phyloP scores from a whole-genome alignment of 2,329 filamentous ascomycete genomes.

The Neonectria magnoliae region DNA sequence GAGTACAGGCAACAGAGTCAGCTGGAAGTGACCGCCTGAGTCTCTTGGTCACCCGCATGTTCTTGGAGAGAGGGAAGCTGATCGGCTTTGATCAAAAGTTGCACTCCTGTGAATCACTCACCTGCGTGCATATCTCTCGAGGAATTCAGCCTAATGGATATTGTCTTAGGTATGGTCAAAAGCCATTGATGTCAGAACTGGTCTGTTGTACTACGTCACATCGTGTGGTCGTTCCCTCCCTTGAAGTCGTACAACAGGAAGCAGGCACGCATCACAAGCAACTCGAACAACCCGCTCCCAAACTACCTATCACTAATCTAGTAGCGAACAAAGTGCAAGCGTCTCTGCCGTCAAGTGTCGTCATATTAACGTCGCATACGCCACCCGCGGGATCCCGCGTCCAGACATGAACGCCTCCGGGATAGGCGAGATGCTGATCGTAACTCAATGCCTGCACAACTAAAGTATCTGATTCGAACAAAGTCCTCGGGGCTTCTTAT shows the following conservation, averaged over 20 bases:
- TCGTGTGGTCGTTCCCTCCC: background rate
- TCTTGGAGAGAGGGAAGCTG: background rate
- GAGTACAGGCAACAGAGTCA: background rate
- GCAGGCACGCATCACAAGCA: background rate
- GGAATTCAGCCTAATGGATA: background rate
- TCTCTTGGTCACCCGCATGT: background rate
- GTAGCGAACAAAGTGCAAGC: background rate
- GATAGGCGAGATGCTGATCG: conserved; percentile 13
- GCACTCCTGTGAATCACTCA: background rate
- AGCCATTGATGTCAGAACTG: background rate
- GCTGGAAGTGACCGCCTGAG: background rate
- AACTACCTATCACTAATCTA: background rate
- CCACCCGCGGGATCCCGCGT: background rate
- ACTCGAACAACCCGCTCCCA: background rate
- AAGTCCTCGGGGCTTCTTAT: background rate
- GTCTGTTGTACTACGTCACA: background rate
- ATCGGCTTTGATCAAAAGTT: background rate
- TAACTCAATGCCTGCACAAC: conserved; percentile 8
- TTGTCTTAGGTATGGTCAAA: background rate
- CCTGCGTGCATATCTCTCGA: background rate
- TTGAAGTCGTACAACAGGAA: background rate
- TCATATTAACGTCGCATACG: background rate
- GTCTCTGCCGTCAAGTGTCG: background rate
- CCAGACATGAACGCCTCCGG: background rate
- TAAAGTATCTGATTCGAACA: conserved; percentile 3